Percentiles rank a stretch among this genome's conserved stretches.
These are phyloP conservation scores for Liriodendron chinense DNA, from an alignment of 164 flowering plant species.

Conservation along the genomic window DNA sequence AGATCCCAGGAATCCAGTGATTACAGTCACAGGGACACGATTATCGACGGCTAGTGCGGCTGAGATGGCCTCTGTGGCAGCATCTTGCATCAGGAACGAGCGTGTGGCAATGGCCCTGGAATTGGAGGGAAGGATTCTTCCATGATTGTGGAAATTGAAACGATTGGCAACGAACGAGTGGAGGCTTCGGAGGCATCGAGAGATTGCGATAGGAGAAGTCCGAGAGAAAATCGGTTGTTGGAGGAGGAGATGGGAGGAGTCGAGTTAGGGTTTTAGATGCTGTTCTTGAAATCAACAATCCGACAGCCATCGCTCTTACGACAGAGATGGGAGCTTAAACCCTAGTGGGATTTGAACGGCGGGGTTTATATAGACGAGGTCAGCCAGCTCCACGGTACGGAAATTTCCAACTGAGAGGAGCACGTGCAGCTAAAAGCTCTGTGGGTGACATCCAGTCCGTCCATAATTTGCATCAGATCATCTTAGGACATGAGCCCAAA, in stretches of 20 bases:
- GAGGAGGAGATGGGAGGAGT: constrained; percentile 9
- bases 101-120: constrained; percentile 29
- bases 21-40: constrained; percentile 82
- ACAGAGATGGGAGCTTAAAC: constrained; percentile 1
- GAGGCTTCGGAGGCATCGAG: constrained; percentile 18
- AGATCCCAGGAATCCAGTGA: constrained; percentile 93
- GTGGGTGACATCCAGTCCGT: no score
- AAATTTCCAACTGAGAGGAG: no score
- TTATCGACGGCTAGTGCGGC: constrained; percentile 30
- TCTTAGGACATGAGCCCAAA: no score
- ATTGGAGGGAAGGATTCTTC: not conserved
- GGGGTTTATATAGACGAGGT: not conserved
- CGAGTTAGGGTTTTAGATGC: constrained; percentile 14
- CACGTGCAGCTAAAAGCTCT: no score
- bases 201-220: not conserved
- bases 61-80: constrained; percentile 21
- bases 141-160: not conserved
- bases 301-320: constrained; percentile 14
- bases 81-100: constrained; percentile 18
- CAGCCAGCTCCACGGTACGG: no score
- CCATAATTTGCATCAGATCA: no score
- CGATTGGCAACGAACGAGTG: constrained; percentile 14
- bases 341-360: not conserved
- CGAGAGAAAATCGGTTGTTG: not conserved
- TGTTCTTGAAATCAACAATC: constrained; percentile 11